These are phyloP conservation scores for Trypanosoma grayi DNA, from an alignment of 208 protist genomes.

Conservation along the genomic window DNA sequence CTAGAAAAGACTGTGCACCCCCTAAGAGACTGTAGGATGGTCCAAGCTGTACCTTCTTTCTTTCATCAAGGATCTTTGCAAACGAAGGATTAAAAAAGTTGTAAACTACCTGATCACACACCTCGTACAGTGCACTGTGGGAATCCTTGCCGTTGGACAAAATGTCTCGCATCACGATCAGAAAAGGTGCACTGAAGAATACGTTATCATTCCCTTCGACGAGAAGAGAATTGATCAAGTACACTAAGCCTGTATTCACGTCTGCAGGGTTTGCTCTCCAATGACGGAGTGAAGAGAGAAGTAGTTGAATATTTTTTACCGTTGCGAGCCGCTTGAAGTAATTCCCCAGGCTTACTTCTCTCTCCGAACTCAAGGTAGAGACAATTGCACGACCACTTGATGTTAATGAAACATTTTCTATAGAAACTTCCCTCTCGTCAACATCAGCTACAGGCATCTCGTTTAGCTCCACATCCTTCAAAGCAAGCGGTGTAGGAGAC, in stretches of 20 bases:
- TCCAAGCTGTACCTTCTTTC: constrained; percentile 25
- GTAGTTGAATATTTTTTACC: constrained; percentile 56
- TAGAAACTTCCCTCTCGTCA: constrained; percentile 3
- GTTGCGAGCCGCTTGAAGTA: constrained; percentile 71
- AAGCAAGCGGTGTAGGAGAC: not conserved
- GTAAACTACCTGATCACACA: constrained; percentile 81
- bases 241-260: constrained; percentile 75
- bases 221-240: constrained; percentile 66
- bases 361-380: constrained; percentile 62
- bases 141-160: constrained; percentile 63
- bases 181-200: constrained; percentile 77
- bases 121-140: constrained; percentile 59
- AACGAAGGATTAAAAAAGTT: constrained; percentile 83
- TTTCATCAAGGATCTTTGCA: constrained; percentile 54
- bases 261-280: constrained; percentile 80
- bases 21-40: constrained; percentile 35
- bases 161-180: constrained; percentile 75
- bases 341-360: constrained; percentile 66
- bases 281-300: constrained; percentile 65
- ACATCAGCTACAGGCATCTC: not conserved
- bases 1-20: constrained; percentile 74
- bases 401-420: constrained; percentile 24
- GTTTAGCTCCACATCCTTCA: not conserved
- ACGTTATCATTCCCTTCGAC: constrained; percentile 43
- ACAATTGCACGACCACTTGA: constrained; percentile 36